Percentiles rank a stretch among this genome's conserved stretches.
phyloP scores from a whole-genome alignment of 306 rosid species.

The Cucumis sativus region Cucumber_9930_V3 NC_026657.2:8229501-8230000 shows the following conservation, averaged over 20 bases:
- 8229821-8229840: constrained; percentile 12
- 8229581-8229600: constrained; percentile 66
- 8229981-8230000: background rate
- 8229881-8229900: background rate
- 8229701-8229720: constrained; percentile 1
- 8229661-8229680: constrained; percentile 2
- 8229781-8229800: constrained; percentile 8
- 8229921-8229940: background rate
- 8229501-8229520: constrained; percentile 80
- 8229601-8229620: background rate
- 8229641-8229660: background rate
- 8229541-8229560: constrained; percentile 69
- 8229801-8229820: constrained; percentile 2
- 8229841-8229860: background rate
- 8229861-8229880: background rate
- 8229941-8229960: background rate
- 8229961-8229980: background rate
- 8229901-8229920: background rate
- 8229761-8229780: constrained; percentile 3
- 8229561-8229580: constrained; percentile 92
- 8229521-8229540: constrained; percentile 89
- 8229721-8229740: constrained; percentile 16
- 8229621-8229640: background rate
- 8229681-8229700: constrained; percentile 10
- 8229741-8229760: constrained; percentile 10